Base-by-base conservation (phyloP, 164 flowering plant genomes). In the Vitis labrusca region DNA sequence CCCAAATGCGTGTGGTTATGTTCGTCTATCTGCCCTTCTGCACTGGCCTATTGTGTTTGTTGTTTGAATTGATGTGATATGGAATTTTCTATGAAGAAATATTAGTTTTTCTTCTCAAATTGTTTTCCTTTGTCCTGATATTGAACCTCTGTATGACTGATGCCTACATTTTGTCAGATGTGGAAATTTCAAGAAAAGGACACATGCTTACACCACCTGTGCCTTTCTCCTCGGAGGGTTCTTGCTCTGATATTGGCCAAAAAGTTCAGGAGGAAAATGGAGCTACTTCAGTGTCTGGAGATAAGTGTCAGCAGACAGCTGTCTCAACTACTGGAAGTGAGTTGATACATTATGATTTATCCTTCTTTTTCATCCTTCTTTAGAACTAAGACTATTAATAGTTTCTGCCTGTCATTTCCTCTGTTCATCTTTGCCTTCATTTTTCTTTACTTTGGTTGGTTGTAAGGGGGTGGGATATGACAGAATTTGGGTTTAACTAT, bases 241-340 rank as follows among this genome's bases (percentile, higher is more conserved):
- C 71, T 67, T 63, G 59, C 52, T 2, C 15, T 64, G 70, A 58
- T 50, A 58, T 27, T 69, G 67, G 59, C 50, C 69, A 44, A 37
- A 63, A 58, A 59, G 68, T 37, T 61, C 47, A 53, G 53, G 77
- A 73, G 58, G 76, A 61, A 15, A 61, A 44, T 13, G 69, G 75
- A 44, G 19, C 66, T 49, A 23, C n/a, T 16, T 47, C 14, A 56
- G 63, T 9, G 15, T 52, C 78, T 74, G 72, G 50, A 57, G 74
- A 30, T 56, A 48, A 61, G 49, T 54, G 32, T 51, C 66, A 37
- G 52, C 48, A 66, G 77, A 59, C 8, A 52, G 16, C 32, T 63
- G 44, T 19, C 44, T 51, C 68, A 59, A 49, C 50, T 30, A 55
- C 30, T 52, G 70, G 63, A 37, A 61, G 86, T 80, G 59, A 67